These are phyloP conservation scores for Aspergillus novoparasiticus DNA, from an alignment of 2,329 filamentous ascomycete genomes.

Conservation along the genomic window DNA sequence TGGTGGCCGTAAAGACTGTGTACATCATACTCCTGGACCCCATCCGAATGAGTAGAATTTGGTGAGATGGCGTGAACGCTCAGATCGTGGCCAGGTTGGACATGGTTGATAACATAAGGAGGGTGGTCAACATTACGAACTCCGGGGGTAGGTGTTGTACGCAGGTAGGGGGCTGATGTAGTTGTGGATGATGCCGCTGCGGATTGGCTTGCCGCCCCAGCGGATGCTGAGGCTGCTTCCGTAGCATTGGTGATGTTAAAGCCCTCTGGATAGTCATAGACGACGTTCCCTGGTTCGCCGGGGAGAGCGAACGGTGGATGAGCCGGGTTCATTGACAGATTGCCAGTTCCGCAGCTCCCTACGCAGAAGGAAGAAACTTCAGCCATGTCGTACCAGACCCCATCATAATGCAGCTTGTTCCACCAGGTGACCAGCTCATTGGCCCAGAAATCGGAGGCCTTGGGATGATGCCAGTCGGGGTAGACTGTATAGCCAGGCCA, in stretches of 20 bases:
- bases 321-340: constrained; percentile 67
- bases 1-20: constrained; percentile 79
- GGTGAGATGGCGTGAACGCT: constrained; percentile 73
- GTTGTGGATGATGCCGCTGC: constrained; percentile 36
- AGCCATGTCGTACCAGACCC: constrained; percentile 64
- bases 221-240: constrained; percentile 63
- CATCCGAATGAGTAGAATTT: constrained; percentile 76
- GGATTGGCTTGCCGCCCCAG: constrained; percentile 56
- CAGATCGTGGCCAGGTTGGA: constrained; percentile 64
- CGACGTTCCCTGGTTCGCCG: constrained; percentile 63
- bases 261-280: constrained; percentile 67
- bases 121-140: constrained; percentile 70
- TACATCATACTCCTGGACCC: constrained; percentile 75
- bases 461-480: constrained; percentile 62
- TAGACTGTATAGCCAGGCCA: constrained; percentile 65
- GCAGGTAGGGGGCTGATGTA: constrained; percentile 53
- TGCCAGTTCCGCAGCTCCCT: constrained; percentile 69
- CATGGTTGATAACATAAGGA: constrained; percentile 75
- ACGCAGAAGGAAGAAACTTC: constrained; percentile 68
- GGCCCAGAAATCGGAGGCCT: constrained; percentile 62
- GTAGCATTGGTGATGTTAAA: constrained; percentile 71
- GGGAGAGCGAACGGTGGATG: constrained; percentile 68
- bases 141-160: constrained; percentile 64
- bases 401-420: constrained; percentile 56
- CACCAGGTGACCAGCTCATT: constrained; percentile 56